Percentiles rank a stretch among this genome's conserved stretches.
Conservation (phyloP, 139 green algal genomes). For the Trebouxia sp. region DNA sequence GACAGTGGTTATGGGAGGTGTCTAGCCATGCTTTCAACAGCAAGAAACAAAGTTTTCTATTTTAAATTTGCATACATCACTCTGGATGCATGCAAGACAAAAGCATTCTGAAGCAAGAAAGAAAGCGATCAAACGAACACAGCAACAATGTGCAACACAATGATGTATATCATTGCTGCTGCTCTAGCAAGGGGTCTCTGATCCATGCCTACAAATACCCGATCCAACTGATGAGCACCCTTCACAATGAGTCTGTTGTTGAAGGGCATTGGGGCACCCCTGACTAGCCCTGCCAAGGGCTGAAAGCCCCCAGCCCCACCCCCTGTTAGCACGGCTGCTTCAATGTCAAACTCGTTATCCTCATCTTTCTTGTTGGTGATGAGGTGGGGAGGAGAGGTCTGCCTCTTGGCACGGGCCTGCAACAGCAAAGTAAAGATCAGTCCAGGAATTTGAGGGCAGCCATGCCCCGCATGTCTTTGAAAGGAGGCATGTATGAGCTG, state of each 20-base stretch:
- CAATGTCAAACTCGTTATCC: conserved; percentile 50
- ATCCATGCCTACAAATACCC: conserved; percentile 41
- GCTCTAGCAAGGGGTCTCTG: conserved; percentile 37
- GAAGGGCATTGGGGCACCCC: conserved; percentile 40
- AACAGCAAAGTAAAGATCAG: no score
- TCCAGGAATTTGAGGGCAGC: no score
- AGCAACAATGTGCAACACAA: conserved; percentile 47
- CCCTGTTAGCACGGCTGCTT: conserved; percentile 50
- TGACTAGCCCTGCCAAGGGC: conserved; percentile 50
- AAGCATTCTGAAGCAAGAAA: neutral
- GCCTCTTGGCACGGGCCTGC: conserved; percentile 7
- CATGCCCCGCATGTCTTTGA: no score
- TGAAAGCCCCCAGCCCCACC: conserved; percentile 42
- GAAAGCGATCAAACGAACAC: conserved; percentile 33
- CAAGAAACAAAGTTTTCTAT: neutral
- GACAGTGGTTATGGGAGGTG: no score
- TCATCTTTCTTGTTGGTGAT: conserved; percentile 56
- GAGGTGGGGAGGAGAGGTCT: conserved; percentile 3
- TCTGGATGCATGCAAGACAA: neutral
- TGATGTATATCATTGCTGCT: conserved; percentile 42
- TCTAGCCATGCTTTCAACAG: no score
- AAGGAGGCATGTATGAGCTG: no score
- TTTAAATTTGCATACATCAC: neutral
- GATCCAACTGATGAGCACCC: conserved; percentile 45
- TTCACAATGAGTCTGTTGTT: conserved; percentile 14